Evolutionary conservation across 176 grass and related monocot species (phyloP).

Genomic region (Ananas comosus): DNA sequence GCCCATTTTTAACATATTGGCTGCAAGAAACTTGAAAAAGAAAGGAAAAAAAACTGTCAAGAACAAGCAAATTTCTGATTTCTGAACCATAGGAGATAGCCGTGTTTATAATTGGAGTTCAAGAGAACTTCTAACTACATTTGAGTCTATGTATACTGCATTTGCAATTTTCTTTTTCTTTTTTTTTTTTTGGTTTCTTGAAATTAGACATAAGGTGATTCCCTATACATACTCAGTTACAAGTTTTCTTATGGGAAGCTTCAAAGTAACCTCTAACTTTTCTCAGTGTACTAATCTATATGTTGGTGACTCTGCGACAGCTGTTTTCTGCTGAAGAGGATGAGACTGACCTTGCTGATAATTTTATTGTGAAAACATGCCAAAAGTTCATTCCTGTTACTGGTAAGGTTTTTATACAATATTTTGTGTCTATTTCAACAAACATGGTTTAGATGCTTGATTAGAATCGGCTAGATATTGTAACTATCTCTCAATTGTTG

Average conservation of each 20-base stretch:
- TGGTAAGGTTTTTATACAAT: slow-evolving; percentile 32
- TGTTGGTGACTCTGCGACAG: slow-evolving; percentile 37
- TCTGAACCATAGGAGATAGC: no score
- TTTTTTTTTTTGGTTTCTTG: background rate
- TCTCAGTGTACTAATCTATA: slow-evolving; percentile 3
- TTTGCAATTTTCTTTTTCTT: background rate
- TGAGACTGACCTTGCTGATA: slow-evolving; percentile 82
- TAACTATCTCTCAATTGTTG: no score
- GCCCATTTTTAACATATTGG: background rate
- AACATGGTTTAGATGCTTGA: background rate
- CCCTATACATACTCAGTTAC: background rate
- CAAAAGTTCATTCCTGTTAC: slow-evolving; percentile 92
- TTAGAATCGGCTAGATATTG: background rate
- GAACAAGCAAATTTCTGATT: no score
- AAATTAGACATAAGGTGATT: background rate
- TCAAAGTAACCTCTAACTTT: background rate
- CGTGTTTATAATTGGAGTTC: no score
- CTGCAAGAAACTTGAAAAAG: no score
- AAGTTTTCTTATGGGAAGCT: background rate
- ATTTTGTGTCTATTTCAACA: background rate
- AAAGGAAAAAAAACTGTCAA: no score
- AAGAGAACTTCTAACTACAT: no score
- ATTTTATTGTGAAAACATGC: slow-evolving; percentile 98
- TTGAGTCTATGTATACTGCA: no score
- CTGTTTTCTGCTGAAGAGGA: slow-evolving; percentile 73